Percentiles rank a stretch among this genome's conserved stretches.
Conservation (phyloP, 352 stramenopile genomes). For the Phytophthora litchii region DNA sequence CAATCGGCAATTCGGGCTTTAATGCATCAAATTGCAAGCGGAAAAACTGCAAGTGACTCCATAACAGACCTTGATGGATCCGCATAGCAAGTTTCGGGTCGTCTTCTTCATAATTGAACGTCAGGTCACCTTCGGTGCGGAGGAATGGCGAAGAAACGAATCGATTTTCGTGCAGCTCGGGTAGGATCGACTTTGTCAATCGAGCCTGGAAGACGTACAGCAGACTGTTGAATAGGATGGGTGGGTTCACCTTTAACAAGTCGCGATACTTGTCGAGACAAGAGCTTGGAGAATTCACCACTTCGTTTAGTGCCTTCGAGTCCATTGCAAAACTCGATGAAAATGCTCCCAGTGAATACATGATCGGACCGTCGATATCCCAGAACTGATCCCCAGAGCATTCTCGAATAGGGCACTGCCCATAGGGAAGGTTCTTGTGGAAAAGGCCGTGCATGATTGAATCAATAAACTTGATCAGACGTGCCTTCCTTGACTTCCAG, state of each 20-base stretch:
- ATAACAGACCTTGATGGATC: conserved; percentile 47
- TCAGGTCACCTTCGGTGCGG: conserved; percentile 52
- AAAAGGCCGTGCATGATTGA: conserved; percentile 74
- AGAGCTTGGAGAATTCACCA: conserved; percentile 2
- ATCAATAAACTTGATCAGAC: conserved; percentile 68
- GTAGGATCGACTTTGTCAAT: conserved; percentile 54
- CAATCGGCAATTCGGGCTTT: conserved; percentile 26
- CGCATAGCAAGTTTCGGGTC: conserved; percentile 54
- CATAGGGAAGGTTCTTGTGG: conserved; percentile 46
- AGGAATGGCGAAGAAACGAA: conserved; percentile 68
- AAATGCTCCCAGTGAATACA: conserved; percentile 66
- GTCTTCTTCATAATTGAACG: conserved; percentile 56
- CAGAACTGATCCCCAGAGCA: conserved; percentile 76
- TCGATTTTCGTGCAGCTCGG: conserved; percentile 57
- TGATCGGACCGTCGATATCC: conserved; percentile 68
- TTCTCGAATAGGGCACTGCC: conserved; percentile 34
- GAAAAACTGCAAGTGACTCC: conserved; percentile 65
- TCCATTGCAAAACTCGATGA: conserved; percentile 62
- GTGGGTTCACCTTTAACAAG: conserved; percentile 55
- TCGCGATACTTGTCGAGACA: conserved; percentile 56
- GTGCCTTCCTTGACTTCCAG: conserved; percentile 62
- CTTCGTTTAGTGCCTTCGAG: conserved; percentile 27
- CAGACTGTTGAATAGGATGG: conserved; percentile 63
- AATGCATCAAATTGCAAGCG: conserved; percentile 56
- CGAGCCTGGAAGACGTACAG: conserved; percentile 62